These are phyloP conservation scores for Arthrocladium fulminans DNA, from an alignment of 2,329 filamentous ascomycete species.

Conservation along the genomic window DNA sequence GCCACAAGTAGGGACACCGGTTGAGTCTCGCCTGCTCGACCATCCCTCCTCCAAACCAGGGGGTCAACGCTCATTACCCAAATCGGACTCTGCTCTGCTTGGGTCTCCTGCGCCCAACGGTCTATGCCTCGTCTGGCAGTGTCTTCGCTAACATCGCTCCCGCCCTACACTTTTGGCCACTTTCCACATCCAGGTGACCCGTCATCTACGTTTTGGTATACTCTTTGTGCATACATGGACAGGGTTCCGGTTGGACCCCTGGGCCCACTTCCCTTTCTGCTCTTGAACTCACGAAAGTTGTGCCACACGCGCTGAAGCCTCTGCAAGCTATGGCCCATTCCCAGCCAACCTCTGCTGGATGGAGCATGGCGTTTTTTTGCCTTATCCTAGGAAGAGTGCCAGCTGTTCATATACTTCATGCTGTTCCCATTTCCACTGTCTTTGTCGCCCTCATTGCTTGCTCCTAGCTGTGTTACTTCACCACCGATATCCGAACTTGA, in stretches of 20 bases:
- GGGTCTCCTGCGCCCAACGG: neutral
- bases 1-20: neutral
- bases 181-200: neutral
- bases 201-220: neutral
- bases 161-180: neutral
- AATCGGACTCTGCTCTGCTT: too few relatives aligned
- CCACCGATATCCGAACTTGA: neutral
- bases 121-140: neutral
- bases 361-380: neutral
- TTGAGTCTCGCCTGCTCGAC: neutral
- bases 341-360: neutral
- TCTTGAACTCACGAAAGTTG: neutral
- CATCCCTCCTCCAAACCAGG: too few relatives aligned
- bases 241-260: neutral
- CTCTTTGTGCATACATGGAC: neutral
- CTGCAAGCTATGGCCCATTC: neutral
- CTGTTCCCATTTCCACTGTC: neutral
- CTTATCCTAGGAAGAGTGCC: neutral
- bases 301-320: neutral
- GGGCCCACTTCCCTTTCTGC: neutral
- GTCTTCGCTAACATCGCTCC: neutral
- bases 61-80: too few relatives aligned
- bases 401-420: neutral
- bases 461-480: neutral
- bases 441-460: neutral